Evolutionary conservation across 2,329 filamentous ascomycete species (phyloP), one percentile per base, ranked within the genome.

Genomic region (Xylaria sp.): DNA sequence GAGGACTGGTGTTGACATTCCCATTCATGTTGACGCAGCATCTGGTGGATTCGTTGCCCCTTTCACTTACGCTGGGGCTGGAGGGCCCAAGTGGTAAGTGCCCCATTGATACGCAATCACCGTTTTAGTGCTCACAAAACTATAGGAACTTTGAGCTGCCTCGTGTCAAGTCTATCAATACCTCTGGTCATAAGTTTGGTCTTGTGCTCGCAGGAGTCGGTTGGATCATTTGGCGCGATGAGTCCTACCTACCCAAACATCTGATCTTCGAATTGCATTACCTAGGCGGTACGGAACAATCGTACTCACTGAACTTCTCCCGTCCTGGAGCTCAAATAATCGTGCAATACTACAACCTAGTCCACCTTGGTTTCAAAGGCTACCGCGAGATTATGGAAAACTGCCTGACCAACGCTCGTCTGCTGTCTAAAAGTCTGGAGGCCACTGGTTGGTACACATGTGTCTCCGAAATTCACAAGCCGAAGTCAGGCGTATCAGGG

Each of bases 281-380:
- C 74, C 85, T 93, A 0, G 90, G 90, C 44, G 89, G 90, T n/a
- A 90, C 88, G 0, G 89, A 92, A 74, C 86, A 91, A 75, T 89
- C 87, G 1, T 93, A 88, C 79, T 92, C 90, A 0, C 83, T 93
- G 23, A 93, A 92, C 80, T 93, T 93, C 81, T 92, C 89, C 0
- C 86, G 90, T 0, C 90, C 90, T 0, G 90, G 90, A 3, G 87
- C 88, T 0, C 90, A 92, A 69, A 83, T 93, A 65, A 88, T 92
- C 68, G 89, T 85, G 0, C 91, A 93, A 75, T 93, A 93, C 79
- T 93, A 88, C 80, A 92, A 93, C 73, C 81, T 93, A 13, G 89
- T 93, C 68, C 90, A 92, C 71, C 84, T 93, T 0, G 91, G 91
- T 2, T 90, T 88, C 77, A 81, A 82, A 2, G 91, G 90, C 10